Percentiles rank a stretch among this genome's conserved stretches.
phyloP scores from a whole-genome alignment of 345 rosid species.

The Theobroma cacao region DNA sequence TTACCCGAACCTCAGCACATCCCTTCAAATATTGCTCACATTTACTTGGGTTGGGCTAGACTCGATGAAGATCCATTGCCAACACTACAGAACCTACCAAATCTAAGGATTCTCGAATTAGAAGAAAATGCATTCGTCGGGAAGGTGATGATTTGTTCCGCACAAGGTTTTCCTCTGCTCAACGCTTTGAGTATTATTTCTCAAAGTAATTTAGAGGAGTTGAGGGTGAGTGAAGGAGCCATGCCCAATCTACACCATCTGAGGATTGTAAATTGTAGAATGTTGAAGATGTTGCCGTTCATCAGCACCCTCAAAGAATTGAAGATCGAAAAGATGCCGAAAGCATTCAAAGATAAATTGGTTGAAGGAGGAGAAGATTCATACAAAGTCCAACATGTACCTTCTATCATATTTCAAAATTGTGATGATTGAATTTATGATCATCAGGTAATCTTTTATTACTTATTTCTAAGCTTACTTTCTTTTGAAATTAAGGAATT shows the following conservation, averaged over 20 bases:
- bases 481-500: too few relatives aligned
- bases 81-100: not conserved
- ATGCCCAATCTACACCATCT: not conserved
- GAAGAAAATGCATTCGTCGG: not conserved
- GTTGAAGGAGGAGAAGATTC: not conserved
- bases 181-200: not conserved
- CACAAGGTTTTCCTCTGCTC: constrained; percentile 23
- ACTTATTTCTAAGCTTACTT: too few relatives aligned
- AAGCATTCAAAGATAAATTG: not conserved
- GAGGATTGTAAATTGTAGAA: not conserved
- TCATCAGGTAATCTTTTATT: not conserved
- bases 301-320: not conserved
- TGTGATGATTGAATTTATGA: not conserved
- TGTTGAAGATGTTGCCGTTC: not conserved
- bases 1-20: not conserved
- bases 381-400: not conserved
- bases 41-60: not conserved
- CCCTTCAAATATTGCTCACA: not conserved
- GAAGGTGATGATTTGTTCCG: constrained; percentile 10
- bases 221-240: constrained; percentile 10
- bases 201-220: constrained; percentile 17
- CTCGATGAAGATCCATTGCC: constrained; percentile 5
- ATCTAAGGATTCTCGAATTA: not conserved
- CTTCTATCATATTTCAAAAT: not conserved
- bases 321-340: not conserved